Evolutionary conservation across 441 rosid genomes (phyloP).

Genomic region (Erysimum pusillum): DNA sequence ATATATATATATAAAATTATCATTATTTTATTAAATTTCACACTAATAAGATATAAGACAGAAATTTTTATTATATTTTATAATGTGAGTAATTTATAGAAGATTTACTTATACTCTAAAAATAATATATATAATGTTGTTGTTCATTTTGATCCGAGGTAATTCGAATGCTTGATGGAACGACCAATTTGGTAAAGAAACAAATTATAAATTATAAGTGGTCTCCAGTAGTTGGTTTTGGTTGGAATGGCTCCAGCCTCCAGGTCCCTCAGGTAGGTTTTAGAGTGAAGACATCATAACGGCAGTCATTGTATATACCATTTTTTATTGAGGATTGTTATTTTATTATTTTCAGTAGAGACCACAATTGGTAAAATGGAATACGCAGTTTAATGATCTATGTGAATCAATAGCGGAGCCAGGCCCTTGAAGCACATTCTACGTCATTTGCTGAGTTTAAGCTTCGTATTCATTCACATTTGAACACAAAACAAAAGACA

Average conservation of each 20-base stretch:
- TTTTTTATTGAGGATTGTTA: constrained; percentile 8
- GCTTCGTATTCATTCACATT: neutral
- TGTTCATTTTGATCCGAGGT: too few relatives aligned
- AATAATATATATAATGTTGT: too few relatives aligned
- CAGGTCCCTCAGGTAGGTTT: too few relatives aligned
- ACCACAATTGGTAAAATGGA: constrained; percentile 96
- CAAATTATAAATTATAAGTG: constrained; percentile 55
- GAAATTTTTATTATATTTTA: too few relatives aligned
- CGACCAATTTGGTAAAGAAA: constrained; percentile 90
- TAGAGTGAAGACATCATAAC: constrained; percentile 7
- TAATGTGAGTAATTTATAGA: too few relatives aligned
- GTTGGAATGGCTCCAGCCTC: too few relatives aligned
- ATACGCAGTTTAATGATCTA: constrained; percentile 99
- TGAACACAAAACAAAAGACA: too few relatives aligned
- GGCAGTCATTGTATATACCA: constrained; percentile 4
- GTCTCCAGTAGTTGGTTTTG: too few relatives aligned
- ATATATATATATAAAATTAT: too few relatives aligned
- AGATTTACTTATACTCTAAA: too few relatives aligned
- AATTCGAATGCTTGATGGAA: constrained; percentile 81
- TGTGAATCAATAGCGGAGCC: constrained; percentile 98
- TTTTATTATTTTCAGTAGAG: constrained; percentile 61
- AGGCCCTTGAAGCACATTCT: constrained; percentile 99
- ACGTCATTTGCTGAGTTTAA: constrained; percentile 93
- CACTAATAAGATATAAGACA: too few relatives aligned
- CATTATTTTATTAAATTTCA: too few relatives aligned